Evolutionary conservation across 306 rosid genomes (phyloP).

Genomic region (Trifolium repens): DNA sequence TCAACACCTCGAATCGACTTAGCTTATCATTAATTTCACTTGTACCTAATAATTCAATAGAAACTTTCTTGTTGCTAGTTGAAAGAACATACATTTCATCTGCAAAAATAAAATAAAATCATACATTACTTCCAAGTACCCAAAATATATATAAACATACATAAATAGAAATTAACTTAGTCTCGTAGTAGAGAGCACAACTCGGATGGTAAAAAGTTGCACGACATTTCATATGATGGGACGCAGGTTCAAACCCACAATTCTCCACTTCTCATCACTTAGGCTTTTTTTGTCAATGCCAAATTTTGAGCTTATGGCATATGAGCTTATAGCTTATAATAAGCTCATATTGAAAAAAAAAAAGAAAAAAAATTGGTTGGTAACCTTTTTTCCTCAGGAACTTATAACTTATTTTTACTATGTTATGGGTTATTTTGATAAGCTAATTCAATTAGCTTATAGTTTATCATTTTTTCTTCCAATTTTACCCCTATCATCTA

Average conservation of each 20-base stretch:
- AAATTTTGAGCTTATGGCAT: not conserved
- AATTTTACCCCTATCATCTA: no score
- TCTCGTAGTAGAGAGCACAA: no score
- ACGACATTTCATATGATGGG: not conserved
- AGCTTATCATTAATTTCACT: constrained; percentile 81
- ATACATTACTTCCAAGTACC: constrained; percentile 29
- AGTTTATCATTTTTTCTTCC: not conserved
- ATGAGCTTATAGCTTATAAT: not conserved
- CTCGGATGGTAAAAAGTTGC: not conserved
- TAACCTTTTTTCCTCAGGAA: not conserved
- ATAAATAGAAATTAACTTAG: not conserved
- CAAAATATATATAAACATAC: not conserved
- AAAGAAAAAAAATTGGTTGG: no score
- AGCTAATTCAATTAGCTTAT: not conserved
- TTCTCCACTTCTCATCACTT: not conserved
- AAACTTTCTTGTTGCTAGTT: constrained; percentile 76
- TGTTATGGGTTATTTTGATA: no score
- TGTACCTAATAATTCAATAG: constrained; percentile 80
- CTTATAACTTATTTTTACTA: not conserved
- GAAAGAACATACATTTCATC: constrained; percentile 98
- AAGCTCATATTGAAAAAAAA: not conserved
- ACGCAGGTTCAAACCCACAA: not conserved
- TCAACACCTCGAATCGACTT: constrained; percentile 84
- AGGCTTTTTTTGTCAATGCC: not conserved
- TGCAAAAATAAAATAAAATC: constrained; percentile 47